Evolutionary conservation across 139 green algal genomes (phyloP).

Genomic region (Chlamydomonas urium): DNA sequence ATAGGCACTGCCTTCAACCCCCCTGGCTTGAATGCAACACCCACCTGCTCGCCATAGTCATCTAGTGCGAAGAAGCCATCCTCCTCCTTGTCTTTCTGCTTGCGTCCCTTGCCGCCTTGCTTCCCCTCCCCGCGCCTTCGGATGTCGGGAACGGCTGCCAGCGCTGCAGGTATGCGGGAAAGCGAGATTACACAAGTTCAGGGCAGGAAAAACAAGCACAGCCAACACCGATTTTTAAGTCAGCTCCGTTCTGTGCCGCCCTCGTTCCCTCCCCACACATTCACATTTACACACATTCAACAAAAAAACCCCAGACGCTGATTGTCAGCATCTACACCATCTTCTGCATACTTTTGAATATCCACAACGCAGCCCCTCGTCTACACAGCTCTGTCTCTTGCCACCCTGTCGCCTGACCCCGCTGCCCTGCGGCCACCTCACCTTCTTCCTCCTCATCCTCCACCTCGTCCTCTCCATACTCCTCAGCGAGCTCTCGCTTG

Average conservation of each 20-base stretch:
- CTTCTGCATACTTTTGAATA: background rate
- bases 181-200: too few species aligned
- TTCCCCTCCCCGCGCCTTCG: too few species aligned
- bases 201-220: too few species aligned
- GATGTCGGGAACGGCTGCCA: too few species aligned
- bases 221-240: too few species aligned
- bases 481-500: conserved; percentile 19
- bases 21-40: background rate
- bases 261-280: background rate
- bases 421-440: background rate
- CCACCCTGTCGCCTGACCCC: conserved; percentile 11
- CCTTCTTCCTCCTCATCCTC: conserved; percentile 14
- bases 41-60: conserved; percentile 5
- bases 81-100: background rate
- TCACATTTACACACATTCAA: background rate
- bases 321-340: background rate
- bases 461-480: background rate
- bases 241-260: too few species aligned
- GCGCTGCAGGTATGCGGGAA: too few species aligned
- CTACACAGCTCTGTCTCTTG: background rate
- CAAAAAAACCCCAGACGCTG: background rate
- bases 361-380: background rate
- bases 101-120: background rate
- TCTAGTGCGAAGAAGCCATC: conserved; percentile 4
- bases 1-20: background rate